Conservation (phyloP, 2,329 filamentous ascomycete species). For the Drechslerella stenobrocha region DNA sequence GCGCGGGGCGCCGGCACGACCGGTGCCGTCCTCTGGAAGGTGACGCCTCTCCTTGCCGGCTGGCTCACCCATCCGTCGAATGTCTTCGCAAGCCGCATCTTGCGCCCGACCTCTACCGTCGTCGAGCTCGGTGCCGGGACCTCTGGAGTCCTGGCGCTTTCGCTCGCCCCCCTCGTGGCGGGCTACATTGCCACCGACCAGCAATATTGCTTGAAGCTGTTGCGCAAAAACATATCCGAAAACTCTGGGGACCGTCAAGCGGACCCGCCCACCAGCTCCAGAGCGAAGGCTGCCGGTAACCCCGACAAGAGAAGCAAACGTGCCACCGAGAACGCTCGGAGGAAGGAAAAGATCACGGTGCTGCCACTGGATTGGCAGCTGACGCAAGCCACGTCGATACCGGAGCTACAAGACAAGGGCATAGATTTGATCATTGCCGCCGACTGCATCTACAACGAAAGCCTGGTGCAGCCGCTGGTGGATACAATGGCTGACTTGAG, state of each 20-base stretch:
- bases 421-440: conserved; percentile 80
- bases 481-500: conserved; percentile 77
- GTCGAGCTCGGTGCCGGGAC: conserved; percentile 89
- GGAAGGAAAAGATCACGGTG: conserved; percentile 60
- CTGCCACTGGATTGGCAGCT: conserved; percentile 81
- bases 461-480: conserved; percentile 79
- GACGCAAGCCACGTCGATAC: conserved; percentile 59
- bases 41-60: conserved; percentile 77
- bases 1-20: conserved; percentile 73
- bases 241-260: conserved; percentile 57
- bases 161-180: conserved; percentile 64
- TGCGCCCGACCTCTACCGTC: conserved; percentile 63
- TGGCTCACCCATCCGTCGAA: conserved; percentile 72
- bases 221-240: conserved; percentile 74
- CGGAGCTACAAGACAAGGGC: conserved; percentile 55
- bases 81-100: conserved; percentile 64
- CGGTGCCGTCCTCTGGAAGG: conserved; percentile 82
- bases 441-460: conserved; percentile 94
- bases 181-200: conserved; percentile 85
- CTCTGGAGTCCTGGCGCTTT: conserved; percentile 74
- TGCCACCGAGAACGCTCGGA: conserved; percentile 12
- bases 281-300: conserved; percentile 5
- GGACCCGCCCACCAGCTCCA: conserved; percentile 6
- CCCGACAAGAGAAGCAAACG: conserved; percentile 46
- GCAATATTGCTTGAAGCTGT: conserved; percentile 74